Percentiles rank a stretch among this genome's conserved stretches.
These are phyloP conservation scores for Fusarium pseudoanthophilum DNA, from an alignment of 2,329 filamentous ascomycete species.

Conservation along the genomic window DNA sequence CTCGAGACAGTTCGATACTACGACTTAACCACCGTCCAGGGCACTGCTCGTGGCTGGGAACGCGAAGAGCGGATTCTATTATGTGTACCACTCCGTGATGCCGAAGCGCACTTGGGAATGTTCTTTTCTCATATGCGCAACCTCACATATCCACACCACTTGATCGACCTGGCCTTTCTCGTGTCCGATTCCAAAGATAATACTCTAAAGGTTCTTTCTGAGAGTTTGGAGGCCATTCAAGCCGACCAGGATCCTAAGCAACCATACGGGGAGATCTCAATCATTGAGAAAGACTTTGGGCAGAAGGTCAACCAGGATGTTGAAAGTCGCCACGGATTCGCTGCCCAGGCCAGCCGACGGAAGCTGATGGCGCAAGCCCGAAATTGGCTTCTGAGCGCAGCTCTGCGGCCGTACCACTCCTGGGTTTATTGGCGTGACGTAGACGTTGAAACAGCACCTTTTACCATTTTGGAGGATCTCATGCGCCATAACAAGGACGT, in stretches of 20 bases:
- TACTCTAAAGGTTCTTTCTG: conserved; percentile 79
- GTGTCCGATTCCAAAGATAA: conserved; percentile 97
- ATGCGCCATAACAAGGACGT: conserved; percentile 99
- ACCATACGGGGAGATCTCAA: conserved; percentile 94
- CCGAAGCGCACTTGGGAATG: conserved; percentile 91
- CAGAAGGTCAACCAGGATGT: conserved; percentile 98
- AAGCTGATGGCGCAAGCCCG: conserved; percentile 98
- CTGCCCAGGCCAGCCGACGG: conserved; percentile 89
- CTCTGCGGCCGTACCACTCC: conserved; percentile 91
- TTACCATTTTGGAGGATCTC: conserved; percentile 95
- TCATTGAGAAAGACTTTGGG: conserved; percentile 98
- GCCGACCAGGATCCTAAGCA: conserved; percentile 80
- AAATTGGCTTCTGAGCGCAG: conserved; percentile 96
- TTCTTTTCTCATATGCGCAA: conserved; percentile 98
- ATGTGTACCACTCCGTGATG: conserved; percentile 93
- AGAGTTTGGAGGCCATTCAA: conserved; percentile 83
- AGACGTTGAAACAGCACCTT: conserved; percentile 96
- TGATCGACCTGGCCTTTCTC: conserved; percentile 95
- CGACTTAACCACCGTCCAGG: conserved; percentile 90
- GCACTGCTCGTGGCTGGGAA: conserved; percentile 94
- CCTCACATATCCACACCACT: conserved; percentile 95
- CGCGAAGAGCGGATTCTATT: conserved; percentile 94
- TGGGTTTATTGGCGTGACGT: conserved; percentile 99
- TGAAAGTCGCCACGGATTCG: conserved; percentile 96
- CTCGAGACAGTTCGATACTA: conserved; percentile 98